phyloP scores from a whole-genome alignment of 306 rosid genomes.

The Spatholobus suberectus region DNA sequence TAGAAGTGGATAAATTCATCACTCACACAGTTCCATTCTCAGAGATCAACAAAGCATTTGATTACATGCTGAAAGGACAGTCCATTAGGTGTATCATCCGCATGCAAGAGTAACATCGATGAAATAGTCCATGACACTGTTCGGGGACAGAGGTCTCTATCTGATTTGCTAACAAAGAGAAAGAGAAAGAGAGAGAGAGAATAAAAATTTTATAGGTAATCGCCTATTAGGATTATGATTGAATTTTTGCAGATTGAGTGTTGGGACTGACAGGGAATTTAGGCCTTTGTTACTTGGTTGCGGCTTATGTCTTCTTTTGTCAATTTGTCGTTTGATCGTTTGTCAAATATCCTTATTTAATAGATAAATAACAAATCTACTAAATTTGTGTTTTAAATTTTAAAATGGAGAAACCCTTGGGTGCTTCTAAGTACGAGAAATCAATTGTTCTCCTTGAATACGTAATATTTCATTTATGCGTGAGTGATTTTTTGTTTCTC shows the following conservation, averaged over 20 bases:
- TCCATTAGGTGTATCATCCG: slow-evolving; percentile 5
- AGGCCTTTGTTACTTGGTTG: not conserved
- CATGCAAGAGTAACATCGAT: not conserved
- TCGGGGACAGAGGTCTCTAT: not conserved
- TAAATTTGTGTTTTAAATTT: no score
- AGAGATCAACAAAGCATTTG: slow-evolving; percentile 2
- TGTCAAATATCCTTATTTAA: not conserved
- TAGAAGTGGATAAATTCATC: not conserved
- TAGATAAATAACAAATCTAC: no score
- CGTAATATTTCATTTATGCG: no score
- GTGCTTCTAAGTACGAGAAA: no score
- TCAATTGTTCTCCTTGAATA: no score
- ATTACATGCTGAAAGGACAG: not conserved
- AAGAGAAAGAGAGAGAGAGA: no score
- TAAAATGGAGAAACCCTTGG: no score
- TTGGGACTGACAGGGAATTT: not conserved
- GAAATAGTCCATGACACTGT: not conserved
- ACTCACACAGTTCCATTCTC: not conserved
- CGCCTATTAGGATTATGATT: not conserved
- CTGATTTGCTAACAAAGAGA: not conserved
- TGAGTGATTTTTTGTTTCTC: no score
- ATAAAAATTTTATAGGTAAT: not conserved
- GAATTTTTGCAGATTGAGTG: not conserved
- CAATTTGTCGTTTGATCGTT: not conserved
- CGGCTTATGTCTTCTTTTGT: not conserved